Evolutionary conservation across 2,329 filamentous ascomycete species (phyloP).

Genomic region (Fusarium metavorans): DNA sequence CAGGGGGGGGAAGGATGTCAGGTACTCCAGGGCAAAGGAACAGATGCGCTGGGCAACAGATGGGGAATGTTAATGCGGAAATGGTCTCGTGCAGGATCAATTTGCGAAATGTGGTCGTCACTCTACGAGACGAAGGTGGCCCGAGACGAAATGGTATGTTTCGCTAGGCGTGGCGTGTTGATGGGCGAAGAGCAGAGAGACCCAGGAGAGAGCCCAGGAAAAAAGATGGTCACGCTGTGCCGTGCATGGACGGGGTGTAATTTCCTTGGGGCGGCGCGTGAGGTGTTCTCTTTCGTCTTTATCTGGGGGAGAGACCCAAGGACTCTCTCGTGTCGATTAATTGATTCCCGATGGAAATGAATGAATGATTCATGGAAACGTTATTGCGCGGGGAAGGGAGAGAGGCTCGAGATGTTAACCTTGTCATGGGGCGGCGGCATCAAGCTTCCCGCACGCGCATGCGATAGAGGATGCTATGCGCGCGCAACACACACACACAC

Average conservation of each 20-base stretch:
- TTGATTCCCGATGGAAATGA: background rate
- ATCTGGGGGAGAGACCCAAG: background rate
- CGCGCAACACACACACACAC: background rate
- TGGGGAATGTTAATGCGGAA: constrained; percentile 1
- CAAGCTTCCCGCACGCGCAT: constrained; percentile 10
- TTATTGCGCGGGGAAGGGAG: background rate
- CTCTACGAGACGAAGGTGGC: constrained; percentile 21
- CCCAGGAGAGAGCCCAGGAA: background rate
- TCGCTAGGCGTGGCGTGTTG: constrained; percentile 31
- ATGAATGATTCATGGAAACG: constrained; percentile 34
- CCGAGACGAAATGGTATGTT: constrained; percentile 25
- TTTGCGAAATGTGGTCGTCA: constrained; percentile 20
- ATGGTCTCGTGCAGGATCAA: constrained; percentile 23
- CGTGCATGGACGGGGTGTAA: constrained; percentile 34
- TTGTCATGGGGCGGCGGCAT: constrained; percentile 14
- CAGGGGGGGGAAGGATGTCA: background rate
- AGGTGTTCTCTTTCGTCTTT: constrained; percentile 5
- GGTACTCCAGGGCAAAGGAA: background rate
- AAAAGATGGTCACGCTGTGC: constrained; percentile 31
- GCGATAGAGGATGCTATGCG: background rate
- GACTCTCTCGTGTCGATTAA: no score
- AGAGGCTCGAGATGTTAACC: constrained; percentile 28
- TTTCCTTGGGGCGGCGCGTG: constrained; percentile 22
- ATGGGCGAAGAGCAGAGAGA: background rate
- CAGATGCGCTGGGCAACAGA: background rate